Evolutionary conservation across 2,329 filamentous ascomycete species (phyloP).

Genomic region (Emmonsia crescens): DNA sequence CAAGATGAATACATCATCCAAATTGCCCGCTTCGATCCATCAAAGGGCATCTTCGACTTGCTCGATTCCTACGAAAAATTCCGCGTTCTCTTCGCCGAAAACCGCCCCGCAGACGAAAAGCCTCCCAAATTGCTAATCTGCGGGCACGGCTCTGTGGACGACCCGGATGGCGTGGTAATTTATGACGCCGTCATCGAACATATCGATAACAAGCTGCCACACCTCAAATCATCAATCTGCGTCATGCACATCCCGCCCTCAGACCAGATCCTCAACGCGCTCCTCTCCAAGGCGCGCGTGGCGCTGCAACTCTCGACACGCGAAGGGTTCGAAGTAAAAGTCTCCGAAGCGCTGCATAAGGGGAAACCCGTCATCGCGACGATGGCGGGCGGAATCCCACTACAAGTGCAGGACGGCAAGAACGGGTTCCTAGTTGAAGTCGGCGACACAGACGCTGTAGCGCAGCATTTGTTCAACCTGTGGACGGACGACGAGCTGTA

Average conservation of each 20-base stretch:
- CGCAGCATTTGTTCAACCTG: constrained; percentile 11
- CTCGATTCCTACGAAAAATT: constrained; percentile 67
- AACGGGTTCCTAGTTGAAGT: constrained; percentile 65
- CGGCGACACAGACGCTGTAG: constrained; percentile 59
- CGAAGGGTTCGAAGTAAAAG: constrained; percentile 79
- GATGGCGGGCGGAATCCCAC: constrained; percentile 64
- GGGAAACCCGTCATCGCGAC: constrained; percentile 69
- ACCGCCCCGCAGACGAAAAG: constrained; percentile 32
- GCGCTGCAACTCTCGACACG: constrained; percentile 69
- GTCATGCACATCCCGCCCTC: constrained; percentile 67
- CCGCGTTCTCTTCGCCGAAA: constrained; percentile 3
- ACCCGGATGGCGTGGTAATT: constrained; percentile 62
- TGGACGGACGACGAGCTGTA: constrained; percentile 42
- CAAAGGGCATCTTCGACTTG: constrained; percentile 70
- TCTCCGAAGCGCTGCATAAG: constrained; percentile 71
- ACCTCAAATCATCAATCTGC: constrained; percentile 56
- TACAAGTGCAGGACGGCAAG: constrained; percentile 61
- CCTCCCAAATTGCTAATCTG: constrained; percentile 64
- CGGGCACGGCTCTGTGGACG: constrained; percentile 70
- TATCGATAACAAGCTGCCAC: constrained; percentile 51
- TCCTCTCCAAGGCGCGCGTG: constrained; percentile 61
- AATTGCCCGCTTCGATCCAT: constrained; percentile 71
- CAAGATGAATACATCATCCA: constrained; percentile 64
- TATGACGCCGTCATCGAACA: constrained; percentile 61
- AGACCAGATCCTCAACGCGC: constrained; percentile 67